These are phyloP conservation scores for Nakaseomyces glabratus DNA, from an alignment of 1,139 yeast species.

Conservation along the genomic window DNA sequence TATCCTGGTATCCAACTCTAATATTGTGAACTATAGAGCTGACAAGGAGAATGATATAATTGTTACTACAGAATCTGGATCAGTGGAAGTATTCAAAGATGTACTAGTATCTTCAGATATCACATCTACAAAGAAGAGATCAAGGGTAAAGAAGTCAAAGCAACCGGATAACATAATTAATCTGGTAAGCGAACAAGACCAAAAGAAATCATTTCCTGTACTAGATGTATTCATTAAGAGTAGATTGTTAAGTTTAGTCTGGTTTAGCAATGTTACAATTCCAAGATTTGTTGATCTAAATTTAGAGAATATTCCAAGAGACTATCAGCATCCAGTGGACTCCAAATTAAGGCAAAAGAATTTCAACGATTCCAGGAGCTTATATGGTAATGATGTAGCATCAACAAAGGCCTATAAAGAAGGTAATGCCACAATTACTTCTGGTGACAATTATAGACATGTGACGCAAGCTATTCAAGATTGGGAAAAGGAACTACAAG, in stretches of 20 bases:
- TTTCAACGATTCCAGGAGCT: constrained; percentile 31
- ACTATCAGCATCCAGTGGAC: constrained; percentile 24
- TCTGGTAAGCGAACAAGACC: constrained; percentile 34
- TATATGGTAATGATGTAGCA: constrained; percentile 60
- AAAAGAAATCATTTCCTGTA: constrained; percentile 28
- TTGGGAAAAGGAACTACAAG: constrained; percentile 29
- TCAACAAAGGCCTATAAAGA: constrained; percentile 65
- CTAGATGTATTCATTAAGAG: constrained; percentile 38
- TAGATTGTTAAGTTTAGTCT: constrained; percentile 42
- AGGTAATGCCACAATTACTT: constrained; percentile 52
- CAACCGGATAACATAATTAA: constrained; percentile 39
- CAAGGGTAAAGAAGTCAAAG: constrained; percentile 38
- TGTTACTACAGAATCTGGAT: constrained; percentile 60
- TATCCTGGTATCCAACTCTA: constrained; percentile 60
- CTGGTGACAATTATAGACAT: constrained; percentile 56
- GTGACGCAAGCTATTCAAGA: constrained; percentile 35
- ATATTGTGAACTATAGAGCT: constrained; percentile 40
- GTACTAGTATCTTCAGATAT: constrained; percentile 34
- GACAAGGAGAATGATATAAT: constrained; percentile 41
- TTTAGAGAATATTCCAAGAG: constrained; percentile 40
- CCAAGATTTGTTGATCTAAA: constrained; percentile 55
- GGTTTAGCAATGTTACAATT: constrained; percentile 65
- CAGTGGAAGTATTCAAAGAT: constrained; percentile 53
- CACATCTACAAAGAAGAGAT: constrained; percentile 30
- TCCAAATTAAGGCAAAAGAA: constrained; percentile 30